A percentile compares a stretch with the other conserved stretches of the same genome.
Conservation (phyloP, 176 grass and related monocot genomes). For the maize (Zea mays) region DNA sequence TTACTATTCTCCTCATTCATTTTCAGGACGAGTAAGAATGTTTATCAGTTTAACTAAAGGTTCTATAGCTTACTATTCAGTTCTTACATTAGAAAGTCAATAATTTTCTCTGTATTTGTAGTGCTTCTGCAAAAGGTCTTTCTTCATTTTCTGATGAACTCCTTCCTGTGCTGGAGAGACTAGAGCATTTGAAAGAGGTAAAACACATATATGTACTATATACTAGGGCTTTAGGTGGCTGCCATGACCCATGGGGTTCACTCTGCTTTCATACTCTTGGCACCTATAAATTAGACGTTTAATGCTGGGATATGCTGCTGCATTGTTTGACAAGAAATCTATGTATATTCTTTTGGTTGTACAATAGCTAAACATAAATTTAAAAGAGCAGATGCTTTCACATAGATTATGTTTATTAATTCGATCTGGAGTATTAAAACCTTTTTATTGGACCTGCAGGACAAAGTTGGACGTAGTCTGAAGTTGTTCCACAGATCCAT, state of each 20-base stretch:
- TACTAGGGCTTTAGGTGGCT: not conserved
- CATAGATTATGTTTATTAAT: not conserved
- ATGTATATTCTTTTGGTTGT: not conserved
- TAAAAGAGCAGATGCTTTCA: not conserved
- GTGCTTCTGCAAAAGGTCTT: constrained; percentile 48
- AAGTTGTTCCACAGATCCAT: constrained; percentile 85
- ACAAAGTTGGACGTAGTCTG: constrained; percentile 76
- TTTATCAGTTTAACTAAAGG: constrained; percentile 28
- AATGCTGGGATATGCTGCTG: not conserved
- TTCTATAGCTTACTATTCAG: constrained; percentile 10
- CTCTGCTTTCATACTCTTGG: not conserved
- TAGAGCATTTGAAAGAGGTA: constrained; percentile 94
- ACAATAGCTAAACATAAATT: not conserved
- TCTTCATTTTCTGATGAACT: constrained; percentile 67
- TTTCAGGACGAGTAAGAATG: constrained; percentile 81
- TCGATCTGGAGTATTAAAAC: not conserved
- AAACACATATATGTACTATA: not conserved
- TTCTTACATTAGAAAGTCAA: constrained; percentile 17
- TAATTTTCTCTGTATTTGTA: constrained; percentile 42
- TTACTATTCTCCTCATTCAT: constrained; percentile 77
- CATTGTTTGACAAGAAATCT: not conserved
- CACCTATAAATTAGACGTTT: not conserved
- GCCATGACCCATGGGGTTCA: not conserved
- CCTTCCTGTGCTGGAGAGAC: constrained; percentile 72
- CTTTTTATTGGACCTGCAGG: constrained; percentile 45